Base-by-base conservation (phyloP, 75 land plant species). In the Pseudotsuga menziesii region DNA sequence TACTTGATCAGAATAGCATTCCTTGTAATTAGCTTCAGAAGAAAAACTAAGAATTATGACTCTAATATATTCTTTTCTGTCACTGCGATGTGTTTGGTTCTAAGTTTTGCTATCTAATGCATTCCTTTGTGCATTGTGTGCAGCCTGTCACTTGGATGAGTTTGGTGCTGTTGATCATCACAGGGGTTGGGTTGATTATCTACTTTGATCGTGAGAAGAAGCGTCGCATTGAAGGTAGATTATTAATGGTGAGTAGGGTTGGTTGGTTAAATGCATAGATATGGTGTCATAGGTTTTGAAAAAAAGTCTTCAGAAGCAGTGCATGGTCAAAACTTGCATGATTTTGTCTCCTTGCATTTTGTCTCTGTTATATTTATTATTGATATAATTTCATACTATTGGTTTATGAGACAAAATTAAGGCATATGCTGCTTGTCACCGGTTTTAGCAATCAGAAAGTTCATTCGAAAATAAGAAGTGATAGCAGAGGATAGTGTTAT, bases 101-200 rank as follows among this genome's bases (percentile, higher is more conserved):
- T 66, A 66, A 36, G 70, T 5, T 13, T 20, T 6, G 72, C 8
- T 27, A 39, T 6, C 52, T 67, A 44, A 67, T 67, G 72, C 72
- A 67, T 39, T 67, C 9, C 7, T 67, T 67, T 67, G 44, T 67
- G 52, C 76, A 54, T 56, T 78, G 44, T 76, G 13, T 85, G 86
- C 93, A 96, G 99, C 99, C 97, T 69, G 94, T 96, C 39, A 89
- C 99, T 56, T 96, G 99, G 99, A 74, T 90, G 81, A 96, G 94
- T 72, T 80, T 96, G 74, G 74, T 85, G 27, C 86, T 96, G 78
- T 79, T 96, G 78, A 57, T 90, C 36, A 54, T 79, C 4, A 96
- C 99, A 61, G 97, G 97, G 58, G 89, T 82, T 32, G 99, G 97
- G 72, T 27, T 96, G 52, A 58, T 96, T 9, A 80, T 69, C 70